Conservation (phyloP, 495 filamentous ascomycete species). For the Hyaloscypha hepaticicola region DNA sequence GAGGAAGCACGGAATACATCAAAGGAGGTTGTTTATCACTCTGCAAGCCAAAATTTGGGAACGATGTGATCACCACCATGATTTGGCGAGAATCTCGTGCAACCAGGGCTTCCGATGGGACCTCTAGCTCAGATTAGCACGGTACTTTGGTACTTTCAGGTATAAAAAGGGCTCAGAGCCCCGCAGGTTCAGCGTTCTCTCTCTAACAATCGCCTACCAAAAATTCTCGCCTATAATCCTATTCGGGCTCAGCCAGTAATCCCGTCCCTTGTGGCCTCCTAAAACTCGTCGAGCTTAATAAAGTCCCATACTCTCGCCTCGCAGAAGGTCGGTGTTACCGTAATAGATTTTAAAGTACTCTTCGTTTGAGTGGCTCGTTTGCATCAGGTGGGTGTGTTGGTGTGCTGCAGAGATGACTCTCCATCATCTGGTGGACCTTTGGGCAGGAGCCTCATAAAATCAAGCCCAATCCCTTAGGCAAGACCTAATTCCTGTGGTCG, state of each 20-base stretch:
- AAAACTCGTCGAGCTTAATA: not conserved
- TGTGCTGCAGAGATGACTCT: not conserved
- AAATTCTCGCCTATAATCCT: not conserved
- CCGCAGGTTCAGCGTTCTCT: not conserved
- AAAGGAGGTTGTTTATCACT: not conserved
- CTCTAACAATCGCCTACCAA: not conserved
- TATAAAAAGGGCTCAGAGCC: not conserved
- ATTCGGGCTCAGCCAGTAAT: not conserved
- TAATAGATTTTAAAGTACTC: not conserved
- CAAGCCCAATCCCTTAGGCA: not conserved
- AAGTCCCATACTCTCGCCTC: not conserved
- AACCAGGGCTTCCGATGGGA: not conserved
- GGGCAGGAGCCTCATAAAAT: not conserved
- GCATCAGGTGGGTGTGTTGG: not conserved
- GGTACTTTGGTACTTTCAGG: not conserved
- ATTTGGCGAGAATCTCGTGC: conserved; percentile 1
- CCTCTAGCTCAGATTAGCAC: not conserved
- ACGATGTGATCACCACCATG: not conserved
- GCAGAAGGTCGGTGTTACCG: conserved; percentile 11
- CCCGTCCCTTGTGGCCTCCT: not conserved
- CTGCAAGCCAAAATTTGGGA: not conserved
- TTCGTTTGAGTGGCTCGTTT: conserved; percentile 5
- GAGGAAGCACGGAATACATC: not conserved
- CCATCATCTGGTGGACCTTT: conserved; percentile 1
- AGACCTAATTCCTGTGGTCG: not conserved